Evolutionary conservation across 176 grass and related monocot species (phyloP).

Genomic region (barley (Hordeum vulgare)): DNA sequence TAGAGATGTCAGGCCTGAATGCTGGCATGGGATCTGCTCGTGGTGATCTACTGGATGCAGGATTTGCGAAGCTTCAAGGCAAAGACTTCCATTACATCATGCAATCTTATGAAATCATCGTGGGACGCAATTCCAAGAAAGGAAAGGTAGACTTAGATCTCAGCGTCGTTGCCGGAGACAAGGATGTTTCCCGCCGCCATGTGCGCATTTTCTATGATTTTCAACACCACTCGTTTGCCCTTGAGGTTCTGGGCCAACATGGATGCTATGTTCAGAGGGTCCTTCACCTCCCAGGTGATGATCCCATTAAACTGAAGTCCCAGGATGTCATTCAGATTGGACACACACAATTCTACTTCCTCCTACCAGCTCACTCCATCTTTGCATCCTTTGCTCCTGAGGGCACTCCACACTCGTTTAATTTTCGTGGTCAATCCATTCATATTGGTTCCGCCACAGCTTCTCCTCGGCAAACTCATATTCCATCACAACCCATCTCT

Average conservation of each 20-base stretch:
- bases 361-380: slow-evolving; percentile 46
- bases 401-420: background rate
- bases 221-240: slow-evolving; percentile 33
- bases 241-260: slow-evolving; percentile 53
- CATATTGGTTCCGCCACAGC: slow-evolving; percentile 5
- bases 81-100: slow-evolving; percentile 58
- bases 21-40: background rate
- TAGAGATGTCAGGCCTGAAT: background rate
- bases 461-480: background rate
- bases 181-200: slow-evolving; percentile 48
- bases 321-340: slow-evolving; percentile 65
- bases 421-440: background rate
- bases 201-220: slow-evolving; percentile 86
- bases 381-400: background rate
- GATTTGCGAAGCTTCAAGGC: slow-evolving; percentile 76
- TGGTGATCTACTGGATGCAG: background rate
- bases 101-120: slow-evolving; percentile 56
- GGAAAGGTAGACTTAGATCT: slow-evolving; percentile 57
- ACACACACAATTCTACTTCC: slow-evolving; percentile 64
- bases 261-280: slow-evolving; percentile 54
- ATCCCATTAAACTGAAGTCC: slow-evolving; percentile 55
- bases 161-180: slow-evolving; percentile 15
- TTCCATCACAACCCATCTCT: background rate
- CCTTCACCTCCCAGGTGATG: slow-evolving; percentile 25
- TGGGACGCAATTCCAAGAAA: slow-evolving; percentile 47